phyloP scores from a whole-genome alignment of 257 asterid genomes.

The Solanum piurae region DNA sequence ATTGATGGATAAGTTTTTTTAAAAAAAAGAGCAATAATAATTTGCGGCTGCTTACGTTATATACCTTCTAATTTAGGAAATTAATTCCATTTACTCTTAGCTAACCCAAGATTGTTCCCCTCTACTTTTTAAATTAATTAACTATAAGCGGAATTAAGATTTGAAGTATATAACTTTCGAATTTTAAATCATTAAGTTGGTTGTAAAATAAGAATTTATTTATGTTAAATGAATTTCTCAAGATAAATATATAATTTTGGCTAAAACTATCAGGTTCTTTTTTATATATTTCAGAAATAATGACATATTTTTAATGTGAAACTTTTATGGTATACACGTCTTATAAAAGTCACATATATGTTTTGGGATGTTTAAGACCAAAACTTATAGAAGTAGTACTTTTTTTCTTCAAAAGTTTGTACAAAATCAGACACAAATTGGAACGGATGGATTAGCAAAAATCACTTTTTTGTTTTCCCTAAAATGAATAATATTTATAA shows the following conservation, averaged over 20 bases:
- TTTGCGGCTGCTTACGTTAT: neutral
- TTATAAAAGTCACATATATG: neutral
- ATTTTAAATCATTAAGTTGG: neutral
- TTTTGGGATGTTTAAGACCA: neutral
- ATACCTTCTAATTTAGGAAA: neutral
- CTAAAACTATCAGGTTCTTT: neutral
- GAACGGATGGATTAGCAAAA: fast-evolving
- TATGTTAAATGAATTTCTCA: too few relatives aligned
- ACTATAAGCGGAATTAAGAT: neutral
- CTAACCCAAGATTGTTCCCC: neutral
- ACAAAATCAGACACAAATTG: neutral
- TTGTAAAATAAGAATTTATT: too few relatives aligned
- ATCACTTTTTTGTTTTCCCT: neutral
- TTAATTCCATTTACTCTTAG: neutral
- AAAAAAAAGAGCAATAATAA: neutral
- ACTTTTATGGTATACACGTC: neutral
- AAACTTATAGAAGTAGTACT: neutral
- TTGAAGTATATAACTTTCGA: neutral
- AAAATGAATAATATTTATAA: neutral
- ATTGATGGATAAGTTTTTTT: neutral
- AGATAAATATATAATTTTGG: neutral
- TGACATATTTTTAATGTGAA: neutral
- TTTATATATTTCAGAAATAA: neutral
- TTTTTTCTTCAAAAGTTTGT: neutral
- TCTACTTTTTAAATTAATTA: neutral